These are phyloP conservation scores for Boletus reticulatus DNA, from an alignment of 768 basidiomycete species.

Conservation along the genomic window DNA sequence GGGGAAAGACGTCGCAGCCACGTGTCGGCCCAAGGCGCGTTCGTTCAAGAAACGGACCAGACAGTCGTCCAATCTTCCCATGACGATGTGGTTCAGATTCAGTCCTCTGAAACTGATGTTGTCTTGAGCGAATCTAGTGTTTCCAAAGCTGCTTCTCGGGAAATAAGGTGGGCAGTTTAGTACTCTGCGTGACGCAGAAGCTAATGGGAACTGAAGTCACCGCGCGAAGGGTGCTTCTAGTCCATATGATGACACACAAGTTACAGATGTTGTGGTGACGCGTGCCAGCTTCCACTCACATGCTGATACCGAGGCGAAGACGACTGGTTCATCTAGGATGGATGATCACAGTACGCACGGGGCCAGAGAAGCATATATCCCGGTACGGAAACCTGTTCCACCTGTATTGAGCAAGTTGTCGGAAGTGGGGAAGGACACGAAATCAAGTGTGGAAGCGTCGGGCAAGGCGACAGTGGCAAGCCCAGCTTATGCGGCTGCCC, in stretches of 20 bases:
- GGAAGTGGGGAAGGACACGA: not conserved
- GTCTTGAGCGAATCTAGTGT: not conserved
- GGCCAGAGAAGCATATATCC: not conserved
- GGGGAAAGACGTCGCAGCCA: too few species aligned
- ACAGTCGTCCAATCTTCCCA: not conserved
- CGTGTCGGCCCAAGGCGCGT: not conserved
- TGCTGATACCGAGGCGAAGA: not conserved
- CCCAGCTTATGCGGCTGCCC: not conserved
- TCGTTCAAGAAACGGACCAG: not conserved
- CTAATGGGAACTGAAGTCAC: slow-evolving; percentile 3
- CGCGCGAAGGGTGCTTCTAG: not conserved
- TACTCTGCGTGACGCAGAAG: not conserved
- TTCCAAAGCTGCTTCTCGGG: not conserved
- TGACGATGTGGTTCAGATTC: not conserved
- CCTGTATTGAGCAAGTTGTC: not conserved
- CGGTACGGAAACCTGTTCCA: not conserved
- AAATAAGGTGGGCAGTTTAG: not conserved
- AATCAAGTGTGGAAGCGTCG: not conserved
- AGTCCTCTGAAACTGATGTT: not conserved
- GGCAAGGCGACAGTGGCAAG: not conserved
- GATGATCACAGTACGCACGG: not conserved
- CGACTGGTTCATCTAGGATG: not conserved
- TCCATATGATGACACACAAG: not conserved
- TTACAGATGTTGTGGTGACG: not conserved
- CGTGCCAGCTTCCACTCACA: not conserved